A percentile compares a stretch with the other conserved stretches of the same genome.
Evolutionary conservation across 176 grass and related monocot genomes (phyloP).

Genomic region (Chrysopogon serrulatus): DNA sequence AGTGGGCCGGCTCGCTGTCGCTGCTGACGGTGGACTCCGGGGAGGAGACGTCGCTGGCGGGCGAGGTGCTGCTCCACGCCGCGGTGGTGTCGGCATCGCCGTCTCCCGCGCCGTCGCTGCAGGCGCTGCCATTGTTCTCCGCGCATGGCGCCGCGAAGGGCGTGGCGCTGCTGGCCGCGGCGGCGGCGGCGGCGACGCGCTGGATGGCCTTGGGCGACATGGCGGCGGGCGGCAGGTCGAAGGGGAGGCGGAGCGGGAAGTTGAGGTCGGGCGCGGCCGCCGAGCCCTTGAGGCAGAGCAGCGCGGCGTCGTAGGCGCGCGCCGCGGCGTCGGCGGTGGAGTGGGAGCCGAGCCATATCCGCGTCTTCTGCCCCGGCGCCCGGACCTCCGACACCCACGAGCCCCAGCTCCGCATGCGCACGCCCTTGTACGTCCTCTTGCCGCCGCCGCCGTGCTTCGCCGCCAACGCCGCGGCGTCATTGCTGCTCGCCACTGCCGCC

Average conservation of each 20-base stretch:
- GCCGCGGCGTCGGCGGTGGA: slow-evolving; percentile 85
- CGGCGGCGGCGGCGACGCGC: slow-evolving; percentile 58
- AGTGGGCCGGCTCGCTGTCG: not conserved
- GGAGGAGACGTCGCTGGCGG: slow-evolving; percentile 13
- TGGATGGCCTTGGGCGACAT: slow-evolving; percentile 91
- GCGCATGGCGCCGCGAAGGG: not conserved
- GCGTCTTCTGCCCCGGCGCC: slow-evolving; percentile 73
- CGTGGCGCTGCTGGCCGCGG: not conserved
- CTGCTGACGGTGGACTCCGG: slow-evolving; percentile 17
- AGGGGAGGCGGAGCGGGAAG: slow-evolving; percentile 58
- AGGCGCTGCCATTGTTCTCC: not conserved
- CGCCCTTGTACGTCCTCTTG: slow-evolving; percentile 81
- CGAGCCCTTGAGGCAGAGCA: slow-evolving; percentile 73
- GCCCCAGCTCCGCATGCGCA: slow-evolving; percentile 91
- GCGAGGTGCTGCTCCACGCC: slow-evolving; percentile 18
- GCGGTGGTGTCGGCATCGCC: not conserved
- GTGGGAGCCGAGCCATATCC: slow-evolving; percentile 94
- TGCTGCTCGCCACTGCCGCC: not conserved
- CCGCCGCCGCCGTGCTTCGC: not conserved
- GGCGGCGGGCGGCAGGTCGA: slow-evolving; percentile 26
- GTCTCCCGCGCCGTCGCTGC: not conserved
- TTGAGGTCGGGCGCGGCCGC: slow-evolving; percentile 61
- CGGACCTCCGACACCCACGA: slow-evolving; percentile 95
- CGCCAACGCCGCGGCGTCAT: not conserved
- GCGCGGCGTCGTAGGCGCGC: slow-evolving; percentile 78